Conservation (phyloP, 2,329 filamentous ascomycete genomes). For the Xylaria sp. region DNA sequence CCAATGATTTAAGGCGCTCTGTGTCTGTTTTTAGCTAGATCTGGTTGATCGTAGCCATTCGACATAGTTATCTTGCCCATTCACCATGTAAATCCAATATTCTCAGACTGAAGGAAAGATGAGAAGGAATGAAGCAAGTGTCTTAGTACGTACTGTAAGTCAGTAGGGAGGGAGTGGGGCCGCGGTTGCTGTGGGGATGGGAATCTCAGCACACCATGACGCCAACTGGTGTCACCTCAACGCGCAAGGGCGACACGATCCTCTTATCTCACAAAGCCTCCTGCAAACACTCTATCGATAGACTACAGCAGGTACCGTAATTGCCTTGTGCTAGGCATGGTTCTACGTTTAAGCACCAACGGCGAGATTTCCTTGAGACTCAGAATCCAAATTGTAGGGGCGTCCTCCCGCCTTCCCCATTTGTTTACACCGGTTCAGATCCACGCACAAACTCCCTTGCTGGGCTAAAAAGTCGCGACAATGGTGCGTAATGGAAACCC, state of each 20-base stretch:
- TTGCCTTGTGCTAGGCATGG: background rate
- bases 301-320: too few relatives aligned
- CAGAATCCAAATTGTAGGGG: background rate
- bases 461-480: constrained; percentile 26
- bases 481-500: constrained; percentile 37
- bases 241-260: background rate
- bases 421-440: constrained; percentile 26
- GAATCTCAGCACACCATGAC: background rate
- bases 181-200: constrained; percentile 25
- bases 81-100: too few relatives aligned
- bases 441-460: background rate
- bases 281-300: background rate
- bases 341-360: background rate
- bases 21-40: too few relatives aligned
- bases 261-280: background rate
- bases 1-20: too few relatives aligned
- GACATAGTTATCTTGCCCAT: too few relatives aligned
- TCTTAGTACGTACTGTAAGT: background rate
- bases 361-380: background rate
- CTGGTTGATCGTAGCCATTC: too few relatives aligned
- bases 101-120: too few relatives aligned
- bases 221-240: background rate
- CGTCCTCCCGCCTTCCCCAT: background rate
- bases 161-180: too few relatives aligned
- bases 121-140: background rate